Conservation (phyloP, 139 green algal genomes). For the Pleodorina starrii region DNA sequence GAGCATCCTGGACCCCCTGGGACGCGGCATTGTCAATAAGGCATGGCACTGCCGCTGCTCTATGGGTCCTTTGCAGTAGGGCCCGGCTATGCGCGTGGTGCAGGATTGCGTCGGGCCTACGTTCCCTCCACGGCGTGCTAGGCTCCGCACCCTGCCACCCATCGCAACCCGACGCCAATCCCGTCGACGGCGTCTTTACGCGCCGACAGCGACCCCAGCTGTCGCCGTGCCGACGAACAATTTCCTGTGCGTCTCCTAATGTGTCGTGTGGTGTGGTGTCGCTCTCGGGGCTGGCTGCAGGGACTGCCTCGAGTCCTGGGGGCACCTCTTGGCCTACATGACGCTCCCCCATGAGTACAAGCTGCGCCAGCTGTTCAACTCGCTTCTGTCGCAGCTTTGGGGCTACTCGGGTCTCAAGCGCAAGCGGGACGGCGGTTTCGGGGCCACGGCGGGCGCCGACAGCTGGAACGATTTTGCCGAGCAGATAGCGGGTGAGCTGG, state of each 20-base stretch:
- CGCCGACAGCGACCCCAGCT: too few species aligned
- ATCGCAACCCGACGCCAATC: too few species aligned
- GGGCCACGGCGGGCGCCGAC: conserved; percentile 34
- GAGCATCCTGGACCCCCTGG: too few species aligned
- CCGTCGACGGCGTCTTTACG: too few species aligned
- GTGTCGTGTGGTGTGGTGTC: too few species aligned
- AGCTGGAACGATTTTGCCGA: conserved; percentile 47
- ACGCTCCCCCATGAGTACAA: conserved; percentile 40
- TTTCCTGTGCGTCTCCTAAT: too few species aligned
- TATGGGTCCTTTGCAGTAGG: too few species aligned
- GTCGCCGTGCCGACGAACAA: too few species aligned
- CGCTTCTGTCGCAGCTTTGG: conserved; percentile 39
- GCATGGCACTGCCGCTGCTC: too few species aligned
- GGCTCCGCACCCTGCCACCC: background rate
- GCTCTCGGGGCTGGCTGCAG: conserved; percentile 18
- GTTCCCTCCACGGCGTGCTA: background rate
- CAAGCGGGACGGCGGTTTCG: conserved; percentile 27
- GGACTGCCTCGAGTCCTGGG: conserved; percentile 29
- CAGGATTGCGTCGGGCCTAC: too few species aligned
- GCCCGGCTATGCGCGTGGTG: too few species aligned
- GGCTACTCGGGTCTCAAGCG: conserved; percentile 12
- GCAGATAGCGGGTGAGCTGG: conserved; percentile 21
- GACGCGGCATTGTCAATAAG: too few species aligned
- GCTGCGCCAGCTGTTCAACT: conserved; percentile 37
- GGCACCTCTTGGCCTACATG: conserved; percentile 16